Percentiles rank a stretch among this genome's conserved stretches.
Evolutionary conservation across 768 basidiomycete genomes (phyloP).

Genomic region (Phlebiopsis flavidoalba): DNA sequence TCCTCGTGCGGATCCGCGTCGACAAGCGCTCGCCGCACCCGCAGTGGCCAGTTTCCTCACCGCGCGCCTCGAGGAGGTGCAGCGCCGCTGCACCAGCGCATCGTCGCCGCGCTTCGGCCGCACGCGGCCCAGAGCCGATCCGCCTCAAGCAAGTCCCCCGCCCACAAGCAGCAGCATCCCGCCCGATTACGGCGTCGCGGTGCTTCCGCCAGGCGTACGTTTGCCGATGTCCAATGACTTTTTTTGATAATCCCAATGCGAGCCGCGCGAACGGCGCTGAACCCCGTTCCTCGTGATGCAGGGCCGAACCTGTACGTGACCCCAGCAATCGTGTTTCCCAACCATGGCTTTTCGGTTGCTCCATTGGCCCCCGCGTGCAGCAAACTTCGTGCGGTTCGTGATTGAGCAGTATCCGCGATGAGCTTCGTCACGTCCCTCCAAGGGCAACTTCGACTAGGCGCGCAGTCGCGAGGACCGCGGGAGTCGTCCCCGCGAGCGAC

Average conservation of each 20-base stretch:
- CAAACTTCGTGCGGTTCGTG: slow-evolving; percentile 92
- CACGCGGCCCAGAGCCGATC: slow-evolving; percentile 72
- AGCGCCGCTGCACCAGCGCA: slow-evolving; percentile 72
- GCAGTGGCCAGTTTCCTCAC: slow-evolving; percentile 82
- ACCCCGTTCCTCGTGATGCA: slow-evolving; percentile 91
- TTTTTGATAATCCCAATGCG: slow-evolving; percentile 87
- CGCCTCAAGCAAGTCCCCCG: slow-evolving; percentile 66
- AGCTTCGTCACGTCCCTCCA: slow-evolving; percentile 68
- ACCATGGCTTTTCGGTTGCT: too few species aligned
- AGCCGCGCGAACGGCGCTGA: slow-evolving; percentile 79
- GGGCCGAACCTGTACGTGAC: slow-evolving; percentile 89
- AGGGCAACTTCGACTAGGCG: slow-evolving; percentile 56
- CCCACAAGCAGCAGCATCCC: slow-evolving; percentile 43
- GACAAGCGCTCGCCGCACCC: slow-evolving; percentile 86
- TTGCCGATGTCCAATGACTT: slow-evolving; percentile 87
- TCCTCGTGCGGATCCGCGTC: slow-evolving; percentile 79
- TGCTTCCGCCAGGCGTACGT: slow-evolving; percentile 79
- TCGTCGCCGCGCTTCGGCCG: slow-evolving; percentile 67
- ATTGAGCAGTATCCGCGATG: slow-evolving; percentile 90
- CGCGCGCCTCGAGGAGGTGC: slow-evolving; percentile 79
- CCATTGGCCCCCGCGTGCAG: slow-evolving; percentile 38
- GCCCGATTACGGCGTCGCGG: slow-evolving; percentile 61
- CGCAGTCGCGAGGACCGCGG: slow-evolving; percentile 71
- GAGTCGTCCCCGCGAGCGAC: slow-evolving; percentile 84
- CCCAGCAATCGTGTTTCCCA: slow-evolving; percentile 73